Evolutionary conservation across 768 basidiomycete genomes (phyloP).

Genomic region (Suillus discolor): DNA sequence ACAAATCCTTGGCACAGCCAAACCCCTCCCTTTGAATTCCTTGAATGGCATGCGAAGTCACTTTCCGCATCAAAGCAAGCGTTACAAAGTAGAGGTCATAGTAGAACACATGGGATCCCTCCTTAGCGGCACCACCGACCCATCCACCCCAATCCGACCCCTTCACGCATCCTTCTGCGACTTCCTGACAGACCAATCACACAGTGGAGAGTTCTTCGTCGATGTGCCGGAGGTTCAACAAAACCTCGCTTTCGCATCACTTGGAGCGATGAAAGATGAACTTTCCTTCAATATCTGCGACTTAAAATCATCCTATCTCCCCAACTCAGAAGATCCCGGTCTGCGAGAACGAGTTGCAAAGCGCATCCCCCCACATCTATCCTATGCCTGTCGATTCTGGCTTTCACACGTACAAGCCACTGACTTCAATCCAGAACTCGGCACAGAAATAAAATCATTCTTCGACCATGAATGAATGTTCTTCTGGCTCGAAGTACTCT

Average conservation of each 20-base stretch:
- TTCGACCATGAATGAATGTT: not conserved
- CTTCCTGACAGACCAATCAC: constrained; percentile 21
- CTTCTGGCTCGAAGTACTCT: no score
- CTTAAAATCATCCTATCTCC: constrained; percentile 31
- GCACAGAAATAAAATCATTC: constrained; percentile 4
- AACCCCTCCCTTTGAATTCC: constrained; percentile 7
- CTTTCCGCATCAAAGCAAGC: constrained; percentile 4
- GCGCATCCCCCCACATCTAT: constrained; percentile 10
- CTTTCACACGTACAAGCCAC: constrained; percentile 9
- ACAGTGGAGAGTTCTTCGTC: constrained; percentile 19
- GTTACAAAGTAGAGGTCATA: constrained; percentile 10
- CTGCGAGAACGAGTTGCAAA: not conserved
- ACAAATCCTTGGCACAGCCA: constrained; percentile 9
- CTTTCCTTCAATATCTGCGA: constrained; percentile 40
- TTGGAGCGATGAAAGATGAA: constrained; percentile 30
- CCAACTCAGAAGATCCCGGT: constrained; percentile 26
- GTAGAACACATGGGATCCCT: constrained; percentile 12
- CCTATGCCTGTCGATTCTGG: constrained; percentile 19
- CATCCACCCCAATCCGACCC: constrained; percentile 15
- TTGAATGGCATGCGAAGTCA: constrained; percentile 5
- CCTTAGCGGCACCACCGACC: constrained; percentile 12
- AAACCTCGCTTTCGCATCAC: constrained; percentile 22
- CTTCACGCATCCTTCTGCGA: constrained; percentile 34
- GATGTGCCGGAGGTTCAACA: constrained; percentile 16
- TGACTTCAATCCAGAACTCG: not conserved